Percentiles rank a stretch among this genome's conserved stretches.
Evolutionary conservation across 768 basidiomycete species (phyloP).

Genomic region (Russula vinacea): DNA sequence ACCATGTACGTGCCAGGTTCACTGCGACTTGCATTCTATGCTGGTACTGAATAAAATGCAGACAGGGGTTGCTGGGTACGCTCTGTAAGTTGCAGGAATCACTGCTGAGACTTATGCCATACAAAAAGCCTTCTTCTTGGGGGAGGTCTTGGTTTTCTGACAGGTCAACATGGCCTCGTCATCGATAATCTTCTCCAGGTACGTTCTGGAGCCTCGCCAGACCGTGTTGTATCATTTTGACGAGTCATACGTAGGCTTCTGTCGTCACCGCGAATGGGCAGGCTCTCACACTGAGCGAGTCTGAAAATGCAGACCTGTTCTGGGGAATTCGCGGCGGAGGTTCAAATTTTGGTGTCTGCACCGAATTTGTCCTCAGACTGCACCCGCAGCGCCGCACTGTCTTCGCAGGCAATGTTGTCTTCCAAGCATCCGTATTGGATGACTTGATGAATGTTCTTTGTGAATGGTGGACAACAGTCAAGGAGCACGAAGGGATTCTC

Average conservation of each 20-base stretch:
- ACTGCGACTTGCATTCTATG: not conserved
- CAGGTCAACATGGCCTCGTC: conserved; percentile 41
- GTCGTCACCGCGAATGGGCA: conserved; percentile 47
- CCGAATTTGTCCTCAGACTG: conserved; percentile 47
- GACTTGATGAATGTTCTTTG: conserved; percentile 32
- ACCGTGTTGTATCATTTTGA: conserved; percentile 13
- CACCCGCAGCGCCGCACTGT: conserved; percentile 50
- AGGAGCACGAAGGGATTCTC: conserved; percentile 43
- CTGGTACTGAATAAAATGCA: conserved; percentile 21
- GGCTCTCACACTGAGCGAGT: conserved; percentile 36
- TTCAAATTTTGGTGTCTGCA: conserved; percentile 54
- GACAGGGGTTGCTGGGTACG: conserved; percentile 53
- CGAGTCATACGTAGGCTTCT: conserved; percentile 37
- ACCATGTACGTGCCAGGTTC: conserved; percentile 41
- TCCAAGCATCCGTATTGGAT: conserved; percentile 32
- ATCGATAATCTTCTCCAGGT: conserved; percentile 47
- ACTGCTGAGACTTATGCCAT: not conserved
- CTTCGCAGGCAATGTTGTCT: conserved; percentile 45
- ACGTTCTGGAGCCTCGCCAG: conserved; percentile 25
- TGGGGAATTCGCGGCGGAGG: conserved; percentile 54
- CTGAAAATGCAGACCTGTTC: conserved; percentile 44
- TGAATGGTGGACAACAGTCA: conserved; percentile 41
- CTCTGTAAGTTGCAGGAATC: not conserved
- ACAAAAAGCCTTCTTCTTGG: conserved; percentile 49
- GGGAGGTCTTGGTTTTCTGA: conserved; percentile 55